phyloP scores from a whole-genome alignment of 257 asterid species.

The Schizonepeta tenuifolia region DNA sequence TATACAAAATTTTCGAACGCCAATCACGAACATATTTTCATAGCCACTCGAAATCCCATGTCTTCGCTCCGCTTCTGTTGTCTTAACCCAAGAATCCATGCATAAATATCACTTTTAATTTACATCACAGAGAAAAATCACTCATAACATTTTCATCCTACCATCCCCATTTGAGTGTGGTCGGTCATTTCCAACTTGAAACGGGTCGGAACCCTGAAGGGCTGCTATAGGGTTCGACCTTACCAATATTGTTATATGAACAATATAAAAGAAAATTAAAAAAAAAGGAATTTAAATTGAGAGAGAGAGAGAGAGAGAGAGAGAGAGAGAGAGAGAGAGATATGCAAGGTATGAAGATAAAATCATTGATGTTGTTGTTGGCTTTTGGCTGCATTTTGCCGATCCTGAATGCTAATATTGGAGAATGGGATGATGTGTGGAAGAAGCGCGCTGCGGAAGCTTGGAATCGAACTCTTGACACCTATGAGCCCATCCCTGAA shows the following conservation, averaged over 20 bases:
- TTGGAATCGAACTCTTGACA: constrained; percentile 38
- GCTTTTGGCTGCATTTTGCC: constrained; percentile 41
- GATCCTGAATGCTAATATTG: constrained; percentile 34
- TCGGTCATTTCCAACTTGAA: constrained; percentile 5
- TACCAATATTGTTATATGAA: constrained; percentile 10
- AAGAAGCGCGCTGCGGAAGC: constrained; percentile 47
- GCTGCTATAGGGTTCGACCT: constrained; percentile 36
- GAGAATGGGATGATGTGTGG: constrained; percentile 51
- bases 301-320: not conserved
- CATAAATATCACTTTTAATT: constrained; percentile 34
- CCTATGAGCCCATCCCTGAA: constrained; percentile 49
- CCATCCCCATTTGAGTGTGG: constrained; percentile 8
- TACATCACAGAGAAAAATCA: not conserved
- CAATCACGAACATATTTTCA: not conserved
- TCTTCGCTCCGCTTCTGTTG: constrained; percentile 14
- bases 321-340: not conserved
- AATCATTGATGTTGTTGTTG: constrained; percentile 27
- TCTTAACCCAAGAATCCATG: not conserved
- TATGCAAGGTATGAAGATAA: constrained; percentile 32
- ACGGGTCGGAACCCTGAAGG: constrained; percentile 38
- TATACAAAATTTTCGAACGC: not conserved
- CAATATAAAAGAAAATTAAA: too few species aligned
- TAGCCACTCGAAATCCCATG: not conserved
- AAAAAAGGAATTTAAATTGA: not conserved
- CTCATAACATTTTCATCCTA: not conserved